phyloP scores from a whole-genome alignment of 768 basidiomycete species.

The Scleroderma citrinum region DNA sequence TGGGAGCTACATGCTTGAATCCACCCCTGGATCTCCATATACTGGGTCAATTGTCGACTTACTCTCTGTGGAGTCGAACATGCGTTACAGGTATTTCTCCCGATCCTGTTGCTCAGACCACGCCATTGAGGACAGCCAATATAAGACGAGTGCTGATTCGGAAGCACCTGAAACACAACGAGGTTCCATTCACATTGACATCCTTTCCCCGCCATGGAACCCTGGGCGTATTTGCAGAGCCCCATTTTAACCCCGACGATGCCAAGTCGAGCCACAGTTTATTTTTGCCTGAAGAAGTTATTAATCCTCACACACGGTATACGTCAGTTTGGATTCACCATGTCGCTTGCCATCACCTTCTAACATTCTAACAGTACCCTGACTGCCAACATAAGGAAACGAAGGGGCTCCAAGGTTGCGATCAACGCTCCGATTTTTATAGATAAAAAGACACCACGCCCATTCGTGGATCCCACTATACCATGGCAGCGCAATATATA shows the following conservation, averaged over 20 bases:
- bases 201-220: conserved; percentile 93
- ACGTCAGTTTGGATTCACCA: conserved; percentile 59
- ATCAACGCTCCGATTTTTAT: conserved; percentile 93
- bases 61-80: conserved; percentile 86
- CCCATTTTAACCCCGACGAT: conserved; percentile 65
- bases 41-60: conserved; percentile 82
- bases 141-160: conserved; percentile 77
- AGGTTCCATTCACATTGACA: conserved; percentile 88
- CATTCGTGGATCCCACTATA: conserved; percentile 90
- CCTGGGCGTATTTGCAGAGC: conserved; percentile 88
- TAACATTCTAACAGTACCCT: conserved; percentile 59
- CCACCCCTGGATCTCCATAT: conserved; percentile 94
- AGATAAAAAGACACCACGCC: conserved; percentile 79
- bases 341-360: conserved; percentile 3
- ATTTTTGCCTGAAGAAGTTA: conserved; percentile 93
- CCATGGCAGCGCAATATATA: conserved; percentile 82
- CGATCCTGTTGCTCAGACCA: not conserved
- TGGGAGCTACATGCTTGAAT: conserved; percentile 97
- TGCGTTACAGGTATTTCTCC: conserved; percentile 76
- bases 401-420: conserved; percentile 89
- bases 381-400: conserved; percentile 90
- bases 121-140: conserved; percentile 4
- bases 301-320: conserved; percentile 96
- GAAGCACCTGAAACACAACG: conserved; percentile 75
- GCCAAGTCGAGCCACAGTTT: conserved; percentile 88